Percentiles rank a stretch among this genome's conserved stretches.
These are phyloP conservation scores for Fusarium sublunatum DNA, from an alignment of 2,329 filamentous ascomycete genomes.

Conservation along the genomic window DNA sequence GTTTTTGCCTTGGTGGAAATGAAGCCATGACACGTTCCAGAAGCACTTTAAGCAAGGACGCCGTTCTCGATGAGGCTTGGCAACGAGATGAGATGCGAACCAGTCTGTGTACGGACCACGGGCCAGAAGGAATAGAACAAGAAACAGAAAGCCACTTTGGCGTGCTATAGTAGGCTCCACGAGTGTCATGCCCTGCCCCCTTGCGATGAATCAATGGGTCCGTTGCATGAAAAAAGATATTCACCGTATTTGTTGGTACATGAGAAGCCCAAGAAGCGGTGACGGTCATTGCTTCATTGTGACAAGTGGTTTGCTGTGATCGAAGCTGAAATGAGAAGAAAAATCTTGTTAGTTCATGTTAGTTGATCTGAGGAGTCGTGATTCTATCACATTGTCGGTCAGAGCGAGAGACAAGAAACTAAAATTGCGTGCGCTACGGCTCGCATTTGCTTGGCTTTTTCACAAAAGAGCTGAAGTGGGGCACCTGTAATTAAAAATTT, in stretches of 20 bases:
- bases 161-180: neutral
- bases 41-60: conserved; percentile 36
- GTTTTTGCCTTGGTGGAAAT: conserved; percentile 30
- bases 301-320: conserved; percentile 1
- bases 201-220: conserved; percentile 11
- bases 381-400: conserved; percentile 37
- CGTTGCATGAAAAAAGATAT: conserved; percentile 17
- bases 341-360: conserved; percentile 19
- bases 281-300: conserved; percentile 28
- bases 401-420: conserved; percentile 24
- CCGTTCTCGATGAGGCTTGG: conserved; percentile 8
- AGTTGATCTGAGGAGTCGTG: neutral
- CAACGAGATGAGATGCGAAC: conserved; percentile 5
- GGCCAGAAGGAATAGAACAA: neutral
- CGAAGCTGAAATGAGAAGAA: conserved; percentile 6
- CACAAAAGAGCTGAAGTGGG: conserved; percentile 8
- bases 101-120: neutral
- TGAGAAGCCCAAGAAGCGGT: conserved; percentile 35
- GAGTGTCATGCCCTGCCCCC: conserved; percentile 2
- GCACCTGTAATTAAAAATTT: conserved; percentile 7
- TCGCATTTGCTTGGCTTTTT: conserved; percentile 11
- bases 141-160: conserved; percentile 7
- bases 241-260: conserved; percentile 17
- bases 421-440: conserved; percentile 10
- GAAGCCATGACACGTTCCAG: conserved; percentile 43